A percentile compares a stretch with the other conserved stretches of the same genome.
These are phyloP conservation scores for Sutorius eximius DNA, from an alignment of 1,284 basidiomycete genomes.

Conservation along the genomic window DNA sequence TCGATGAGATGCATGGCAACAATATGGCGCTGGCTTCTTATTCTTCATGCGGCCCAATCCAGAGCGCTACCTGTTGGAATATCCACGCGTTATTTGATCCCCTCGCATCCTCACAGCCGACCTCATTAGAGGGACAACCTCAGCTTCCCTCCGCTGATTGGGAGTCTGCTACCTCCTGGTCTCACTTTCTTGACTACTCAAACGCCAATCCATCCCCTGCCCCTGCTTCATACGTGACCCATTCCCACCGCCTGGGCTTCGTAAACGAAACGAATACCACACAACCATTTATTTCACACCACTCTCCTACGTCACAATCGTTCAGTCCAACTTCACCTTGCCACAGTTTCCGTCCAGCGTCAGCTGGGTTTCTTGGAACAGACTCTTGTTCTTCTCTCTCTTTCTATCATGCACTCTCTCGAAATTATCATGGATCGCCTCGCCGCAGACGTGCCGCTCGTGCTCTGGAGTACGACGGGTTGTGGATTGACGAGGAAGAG, in stretches of 20 bases:
- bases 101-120: too few relatives aligned
- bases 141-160: background rate
- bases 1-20: too few relatives aligned
- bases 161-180: background rate
- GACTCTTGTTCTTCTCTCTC: background rate
- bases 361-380: background rate
- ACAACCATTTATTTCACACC: background rate
- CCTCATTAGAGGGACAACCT: background rate
- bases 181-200: background rate
- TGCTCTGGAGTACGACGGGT: conserved; percentile 4
- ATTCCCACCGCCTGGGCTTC: background rate
- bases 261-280: background rate
- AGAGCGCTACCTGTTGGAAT: background rate
- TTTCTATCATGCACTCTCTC: background rate
- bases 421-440: background rate
- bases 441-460: background rate
- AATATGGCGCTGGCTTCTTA: background rate
- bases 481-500: conserved; percentile 16
- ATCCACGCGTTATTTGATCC: background rate
- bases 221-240: background rate
- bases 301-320: background rate
- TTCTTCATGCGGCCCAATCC: background rate
- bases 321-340: background rate
- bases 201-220: background rate
- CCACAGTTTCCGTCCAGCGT: background rate